Base-by-base conservation (phyloP, 495 filamentous ascomycete genomes). In the Penicillium waksmanii region DNA sequence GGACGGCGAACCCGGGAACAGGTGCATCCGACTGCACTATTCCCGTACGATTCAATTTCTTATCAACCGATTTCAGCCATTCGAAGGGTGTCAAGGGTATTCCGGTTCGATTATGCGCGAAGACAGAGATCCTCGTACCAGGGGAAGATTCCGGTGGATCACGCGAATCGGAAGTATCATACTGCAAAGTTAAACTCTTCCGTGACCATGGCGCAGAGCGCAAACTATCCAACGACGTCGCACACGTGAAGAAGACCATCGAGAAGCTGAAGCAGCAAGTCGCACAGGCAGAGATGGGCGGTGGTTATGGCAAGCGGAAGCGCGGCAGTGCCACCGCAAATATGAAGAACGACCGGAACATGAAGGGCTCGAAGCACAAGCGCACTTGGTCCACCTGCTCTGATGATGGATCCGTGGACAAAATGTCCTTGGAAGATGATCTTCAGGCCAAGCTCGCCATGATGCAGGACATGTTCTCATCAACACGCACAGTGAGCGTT, bases 321-420 rank as follows among this genome's bases (percentile, higher is more conserved):
- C 84, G 92, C 58, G 69, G 69, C 43, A 82, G 74, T 61, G 86
- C 81, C 23, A 76, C 83, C 3, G 74, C 82, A 3, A 81, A 71
- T 58, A 66, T 71, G 70, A 85, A 84, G 68, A 38, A 38, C 36
- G 42, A 44, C 17, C 42, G 17, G 42, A 69, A 61, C 51, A 56
- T 76, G 10, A 98, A 97, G 70, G 83, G 89, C 8, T 82, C 83
- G 6, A 97, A 96, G 66, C 93, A 97, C 73, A 96, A 96, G 71
- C 82, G 96, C 33, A 95, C 93, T 3, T 97, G 93, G 93, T 97
- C 95, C 19, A 89, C 95, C 80, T 90, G 91, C n/a, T 97, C 93
- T 5, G 83, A 90, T 50, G 89, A 90, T 63, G 93, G 87, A 7
- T 84, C 80, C 21, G 75, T 77, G 3, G 77, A 80, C 5, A 86